Percentiles rank a stretch among this genome's conserved stretches.
Conservation (phyloP, 768 basidiomycete genomes). For the Suillus spraguei region DNA sequence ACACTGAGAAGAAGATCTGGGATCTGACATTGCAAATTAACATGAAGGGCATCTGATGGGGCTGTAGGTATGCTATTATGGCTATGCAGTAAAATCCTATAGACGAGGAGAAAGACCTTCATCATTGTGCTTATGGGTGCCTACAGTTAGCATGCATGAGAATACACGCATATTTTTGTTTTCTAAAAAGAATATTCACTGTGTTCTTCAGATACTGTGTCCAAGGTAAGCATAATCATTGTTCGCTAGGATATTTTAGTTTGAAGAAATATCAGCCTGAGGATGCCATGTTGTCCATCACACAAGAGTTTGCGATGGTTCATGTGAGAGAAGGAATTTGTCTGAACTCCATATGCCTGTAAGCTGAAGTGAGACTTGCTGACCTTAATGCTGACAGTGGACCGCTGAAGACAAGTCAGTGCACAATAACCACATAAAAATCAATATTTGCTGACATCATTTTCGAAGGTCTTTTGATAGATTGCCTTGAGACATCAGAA, state of each 20-base stretch:
- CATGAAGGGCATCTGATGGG: constrained; percentile 99
- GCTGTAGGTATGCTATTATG: constrained; percentile 94
- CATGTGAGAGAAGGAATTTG: constrained; percentile 98
- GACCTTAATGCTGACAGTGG: constrained; percentile 53
- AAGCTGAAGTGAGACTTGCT: constrained; percentile 36
- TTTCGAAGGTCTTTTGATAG: constrained; percentile 88
- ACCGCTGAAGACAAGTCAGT: constrained; percentile 90
- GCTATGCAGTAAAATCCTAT: constrained; percentile 92
- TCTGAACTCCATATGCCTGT: constrained; percentile 96
- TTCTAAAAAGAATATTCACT: constrained; percentile 9
- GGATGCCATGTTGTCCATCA: constrained; percentile 99
- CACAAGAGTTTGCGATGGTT: constrained; percentile 95
- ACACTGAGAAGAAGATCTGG: constrained; percentile 97
- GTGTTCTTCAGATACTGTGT: constrained; percentile 76
- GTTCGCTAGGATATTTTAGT: constrained; percentile 6
- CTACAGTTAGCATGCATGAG: constrained; percentile 96
- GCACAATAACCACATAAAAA: background rate
- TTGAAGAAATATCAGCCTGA: constrained; percentile 35
- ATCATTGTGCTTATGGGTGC: constrained; percentile 91
- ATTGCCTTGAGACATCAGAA: constrained; percentile 97
- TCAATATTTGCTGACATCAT: background rate
- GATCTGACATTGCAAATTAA: constrained; percentile 92
- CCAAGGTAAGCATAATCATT: constrained; percentile 61
- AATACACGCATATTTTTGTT: background rate
- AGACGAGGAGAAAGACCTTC: constrained; percentile 79